phyloP scores from a whole-genome alignment of 768 basidiomycete species.

The Collybiopsis confluens region DNA sequence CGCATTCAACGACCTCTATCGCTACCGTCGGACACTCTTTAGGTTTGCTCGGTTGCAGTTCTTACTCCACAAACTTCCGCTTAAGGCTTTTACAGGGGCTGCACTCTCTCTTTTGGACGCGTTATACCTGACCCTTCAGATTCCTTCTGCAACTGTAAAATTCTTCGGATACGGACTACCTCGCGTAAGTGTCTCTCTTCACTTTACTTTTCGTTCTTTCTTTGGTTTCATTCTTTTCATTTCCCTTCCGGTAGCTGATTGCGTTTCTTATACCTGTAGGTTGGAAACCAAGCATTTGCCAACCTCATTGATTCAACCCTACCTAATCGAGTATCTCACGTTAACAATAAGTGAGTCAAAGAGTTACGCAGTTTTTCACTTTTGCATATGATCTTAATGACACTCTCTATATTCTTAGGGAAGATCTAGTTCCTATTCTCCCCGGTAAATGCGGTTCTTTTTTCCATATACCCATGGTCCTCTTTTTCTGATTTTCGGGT shows the following conservation, averaged over 20 bases:
- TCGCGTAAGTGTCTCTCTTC: constrained; percentile 25
- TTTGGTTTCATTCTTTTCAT: neutral
- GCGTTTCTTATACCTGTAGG: constrained; percentile 19
- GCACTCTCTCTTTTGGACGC: constrained; percentile 54
- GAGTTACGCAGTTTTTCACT: neutral
- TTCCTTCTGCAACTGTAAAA: constrained; percentile 31
- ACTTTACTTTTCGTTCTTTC: constrained; percentile 23
- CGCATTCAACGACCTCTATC: constrained; percentile 28
- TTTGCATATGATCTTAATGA: neutral
- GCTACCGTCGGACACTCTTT: constrained; percentile 42
- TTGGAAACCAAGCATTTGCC: constrained; percentile 60
- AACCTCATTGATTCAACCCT: constrained; percentile 51
- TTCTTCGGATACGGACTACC: constrained; percentile 40
- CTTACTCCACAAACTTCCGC: neutral
- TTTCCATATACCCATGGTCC: too few relatives aligned
- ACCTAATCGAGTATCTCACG: constrained; percentile 39
- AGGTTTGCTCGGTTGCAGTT: constrained; percentile 16
- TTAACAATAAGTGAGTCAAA: constrained; percentile 58
- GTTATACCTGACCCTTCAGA: constrained; percentile 49
- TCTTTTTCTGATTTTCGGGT: neutral
- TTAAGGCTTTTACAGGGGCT: constrained; percentile 28
- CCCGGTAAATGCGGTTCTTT: constrained; percentile 24
- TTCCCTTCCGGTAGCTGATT: too few relatives aligned
- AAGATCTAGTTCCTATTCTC: constrained; percentile 37
- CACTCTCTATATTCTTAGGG: constrained; percentile 16